Evolutionary conservation across 768 basidiomycete species (phyloP).

Genomic region (Crepidotus variabilis): DNA sequence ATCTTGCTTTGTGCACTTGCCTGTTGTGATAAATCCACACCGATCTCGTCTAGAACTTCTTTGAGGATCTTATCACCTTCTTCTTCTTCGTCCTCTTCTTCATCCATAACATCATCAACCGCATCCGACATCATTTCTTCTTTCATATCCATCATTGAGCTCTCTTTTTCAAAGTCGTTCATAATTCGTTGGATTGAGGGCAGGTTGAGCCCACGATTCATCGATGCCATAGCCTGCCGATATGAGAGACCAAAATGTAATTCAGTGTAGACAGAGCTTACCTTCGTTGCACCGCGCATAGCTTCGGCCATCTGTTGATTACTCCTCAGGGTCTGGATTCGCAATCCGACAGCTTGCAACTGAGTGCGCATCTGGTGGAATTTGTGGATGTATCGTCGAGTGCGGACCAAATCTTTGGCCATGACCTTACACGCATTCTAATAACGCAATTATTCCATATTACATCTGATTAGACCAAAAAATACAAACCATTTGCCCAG

Average conservation of each 20-base stretch:
- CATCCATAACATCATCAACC: conserved; percentile 96
- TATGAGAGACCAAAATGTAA: conserved; percentile 7
- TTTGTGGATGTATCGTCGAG: conserved; percentile 92
- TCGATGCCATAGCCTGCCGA: conserved; percentile 89
- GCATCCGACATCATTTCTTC: conserved; percentile 99
- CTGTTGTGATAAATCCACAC: conserved; percentile 85
- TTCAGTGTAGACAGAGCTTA: conserved; percentile 33
- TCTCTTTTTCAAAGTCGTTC: conserved; percentile 98
- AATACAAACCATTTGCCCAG: conserved; percentile 81
- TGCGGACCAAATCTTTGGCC: conserved; percentile 98
- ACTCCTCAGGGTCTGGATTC: conserved; percentile 94
- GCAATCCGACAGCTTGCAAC: conserved; percentile 89
- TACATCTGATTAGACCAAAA: conserved; percentile 4
- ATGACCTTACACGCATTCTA: conserved; percentile 99
- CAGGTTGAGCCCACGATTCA: conserved; percentile 95
- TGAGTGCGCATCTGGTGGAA: conserved; percentile 99
- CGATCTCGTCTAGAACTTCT: conserved; percentile 96
- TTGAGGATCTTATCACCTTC: conserved; percentile 95
- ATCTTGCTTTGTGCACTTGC: conserved; percentile 30
- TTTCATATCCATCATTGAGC: conserved; percentile 99
- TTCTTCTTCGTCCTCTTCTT: conserved; percentile 94
- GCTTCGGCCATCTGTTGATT: conserved; percentile 99
- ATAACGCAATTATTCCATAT: conserved; percentile 13
- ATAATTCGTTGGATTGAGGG: conserved; percentile 95
- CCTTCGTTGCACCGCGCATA: conserved; percentile 96